phyloP scores from a whole-genome alignment of 805 yeast species.

The Yueomyces sinensis region DNA sequence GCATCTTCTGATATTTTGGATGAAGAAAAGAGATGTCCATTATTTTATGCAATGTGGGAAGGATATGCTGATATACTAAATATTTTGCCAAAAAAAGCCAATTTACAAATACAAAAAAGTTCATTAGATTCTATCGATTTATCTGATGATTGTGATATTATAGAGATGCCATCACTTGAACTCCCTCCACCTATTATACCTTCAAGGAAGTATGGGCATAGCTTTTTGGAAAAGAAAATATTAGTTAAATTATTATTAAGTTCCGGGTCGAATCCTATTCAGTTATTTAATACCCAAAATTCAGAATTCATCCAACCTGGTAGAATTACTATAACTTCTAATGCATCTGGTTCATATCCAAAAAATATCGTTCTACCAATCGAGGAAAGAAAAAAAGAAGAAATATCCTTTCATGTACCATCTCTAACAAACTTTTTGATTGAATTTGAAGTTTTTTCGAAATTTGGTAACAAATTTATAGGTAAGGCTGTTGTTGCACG shows the following conservation, averaged over 20 bases:
- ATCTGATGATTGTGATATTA: slow-evolving; percentile 11
- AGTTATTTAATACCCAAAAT: slow-evolving; percentile 28
- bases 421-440: slow-evolving; percentile 59
- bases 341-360: slow-evolving; percentile 71
- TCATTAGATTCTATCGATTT: slow-evolving; percentile 1
- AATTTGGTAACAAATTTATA: slow-evolving; percentile 83
- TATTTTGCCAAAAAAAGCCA: slow-evolving; percentile 30
- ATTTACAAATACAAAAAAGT: slow-evolving; percentile 1
- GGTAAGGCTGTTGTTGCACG: slow-evolving; percentile 69
- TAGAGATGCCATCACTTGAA: slow-evolving; percentile 59
- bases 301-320: slow-evolving; percentile 45
- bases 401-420: slow-evolving; percentile 75
- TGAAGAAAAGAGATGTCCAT: slow-evolving; percentile 66
- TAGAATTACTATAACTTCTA: slow-evolving; percentile 69
- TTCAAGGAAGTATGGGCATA: slow-evolving; percentile 87
- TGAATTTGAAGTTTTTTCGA: slow-evolving; percentile 85
- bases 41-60: slow-evolving; percentile 87
- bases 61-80: slow-evolving; percentile 79
- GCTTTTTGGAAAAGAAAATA: slow-evolving; percentile 81
- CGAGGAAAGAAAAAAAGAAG: slow-evolving; percentile 39
- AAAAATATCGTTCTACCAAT: slow-evolving; percentile 73
- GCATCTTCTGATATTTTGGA: slow-evolving; percentile 61
- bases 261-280: slow-evolving; percentile 27
- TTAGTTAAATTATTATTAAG: slow-evolving; percentile 67
- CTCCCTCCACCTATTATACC: slow-evolving; percentile 97